Evolutionary conservation across 768 basidiomycete species (phyloP).

Genomic region (Hypholoma fasciculare): DNA sequence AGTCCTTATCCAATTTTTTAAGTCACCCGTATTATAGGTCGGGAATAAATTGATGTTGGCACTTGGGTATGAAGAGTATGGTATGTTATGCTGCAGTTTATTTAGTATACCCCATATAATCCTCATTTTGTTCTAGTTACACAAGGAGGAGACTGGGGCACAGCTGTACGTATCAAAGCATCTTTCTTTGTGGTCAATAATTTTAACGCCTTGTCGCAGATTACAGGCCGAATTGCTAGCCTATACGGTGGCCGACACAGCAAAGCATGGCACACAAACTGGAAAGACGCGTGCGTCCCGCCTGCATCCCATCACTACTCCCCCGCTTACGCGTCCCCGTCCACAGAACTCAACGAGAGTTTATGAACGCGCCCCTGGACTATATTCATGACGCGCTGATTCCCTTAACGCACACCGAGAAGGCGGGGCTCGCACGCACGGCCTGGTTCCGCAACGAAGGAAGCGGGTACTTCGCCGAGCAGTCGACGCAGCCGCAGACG

Average conservation of each 20-base stretch:
- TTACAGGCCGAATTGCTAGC: slow-evolving; percentile 24
- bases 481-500: slow-evolving; percentile 51
- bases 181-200: neutral
- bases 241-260: slow-evolving; percentile 32
- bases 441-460: slow-evolving; percentile 29
- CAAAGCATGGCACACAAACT: slow-evolving; percentile 56
- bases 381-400: slow-evolving; percentile 25
- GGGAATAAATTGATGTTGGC: slow-evolving; percentile 48
- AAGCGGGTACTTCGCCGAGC: slow-evolving; percentile 37
- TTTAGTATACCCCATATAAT: neutral
- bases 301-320: neutral
- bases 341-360: slow-evolving; percentile 16
- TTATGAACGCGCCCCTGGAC: slow-evolving; percentile 20
- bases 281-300: neutral
- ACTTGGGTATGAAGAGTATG: slow-evolving; percentile 52
- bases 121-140: slow-evolving; percentile 27
- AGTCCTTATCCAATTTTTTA: neutral
- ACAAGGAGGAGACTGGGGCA: slow-evolving; percentile 54
- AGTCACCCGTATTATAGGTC: slow-evolving; percentile 8
- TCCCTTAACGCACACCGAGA: slow-evolving; percentile 30
- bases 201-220: slow-evolving; percentile 27
- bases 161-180: slow-evolving; percentile 20
- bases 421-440: slow-evolving; percentile 29
- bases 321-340: no score
- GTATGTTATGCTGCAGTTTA: slow-evolving; percentile 19